Evolutionary conservation across 208 protist genomes (phyloP), one percentile per base, ranked within the genome.

Genomic region (Crithidia acanthocephali): DNA sequence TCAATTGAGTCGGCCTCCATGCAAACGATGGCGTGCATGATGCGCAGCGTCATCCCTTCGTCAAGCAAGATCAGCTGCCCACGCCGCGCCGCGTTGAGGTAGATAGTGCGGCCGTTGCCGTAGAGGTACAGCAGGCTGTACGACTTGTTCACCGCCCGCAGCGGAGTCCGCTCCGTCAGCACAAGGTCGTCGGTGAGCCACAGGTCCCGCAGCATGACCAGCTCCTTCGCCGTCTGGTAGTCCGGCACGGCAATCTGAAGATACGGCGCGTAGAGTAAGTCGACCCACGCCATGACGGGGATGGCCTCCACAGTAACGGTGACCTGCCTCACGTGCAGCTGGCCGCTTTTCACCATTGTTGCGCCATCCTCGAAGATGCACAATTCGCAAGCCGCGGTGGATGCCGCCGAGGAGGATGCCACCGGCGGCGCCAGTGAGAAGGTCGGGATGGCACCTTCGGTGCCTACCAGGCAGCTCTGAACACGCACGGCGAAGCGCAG

Each of bases 51-150:
- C 27, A 94, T 56, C 5, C 89, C 89, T 52, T 86, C 81, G 44
- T 88, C 86, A n/a, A 94, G 69, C 45, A 75, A 68, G 20, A 94
- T 55, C 2, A 91, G 68, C 7, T 74, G 75, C 13, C 66, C 76
- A 22, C 61, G 68, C 18, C 59, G 40, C 37, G 35, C 55, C 22
- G 62, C 50, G 44, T 83, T 77, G 55, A 94, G 81, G 70, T 90
- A 69, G 61, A 94, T 86, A 22, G 83, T 78, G 75, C 84, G 42
- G 4, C 86, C 86, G 37, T 74, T 73, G 16, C 68, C 86, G 68
- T 92, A 80, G 56, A 94, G 80, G 35, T 80, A 82, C 50, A 94
- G 71, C 66, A 86, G 72, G 63, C 88, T 94, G 60, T 83, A 78
- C 0, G 48, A 50, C 45, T 37, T 60, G 33, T 72, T 83, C 2